Evolutionary conservation across 768 basidiomycete genomes (phyloP).

Genomic region (Lactarius hengduanensis): DNA sequence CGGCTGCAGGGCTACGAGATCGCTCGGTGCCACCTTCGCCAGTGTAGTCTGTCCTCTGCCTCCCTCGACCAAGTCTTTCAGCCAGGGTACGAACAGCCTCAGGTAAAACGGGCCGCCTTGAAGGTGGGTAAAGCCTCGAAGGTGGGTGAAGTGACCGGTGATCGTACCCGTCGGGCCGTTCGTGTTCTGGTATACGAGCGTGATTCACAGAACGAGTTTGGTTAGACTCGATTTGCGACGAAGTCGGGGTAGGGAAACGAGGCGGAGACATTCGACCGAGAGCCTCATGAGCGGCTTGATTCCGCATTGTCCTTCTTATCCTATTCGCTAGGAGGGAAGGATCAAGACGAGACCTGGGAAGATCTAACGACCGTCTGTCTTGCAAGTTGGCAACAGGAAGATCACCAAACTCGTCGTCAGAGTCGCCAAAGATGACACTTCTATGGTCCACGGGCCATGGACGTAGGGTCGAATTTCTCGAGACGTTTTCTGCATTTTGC

Average conservation of each 20-base stretch:
- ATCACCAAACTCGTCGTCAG: conserved; percentile 22
- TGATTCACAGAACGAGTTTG: background rate
- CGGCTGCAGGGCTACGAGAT: conserved; percentile 20
- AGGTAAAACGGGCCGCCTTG: conserved; percentile 18
- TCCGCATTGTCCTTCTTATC: conserved; percentile 19
- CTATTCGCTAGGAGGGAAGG: conserved; percentile 20
- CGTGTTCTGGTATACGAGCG: conserved; percentile 19
- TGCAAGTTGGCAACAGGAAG: conserved; percentile 7
- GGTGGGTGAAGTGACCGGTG: conserved; percentile 10
- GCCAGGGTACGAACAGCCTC: conserved; percentile 18
- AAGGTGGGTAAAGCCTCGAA: conserved; percentile 12
- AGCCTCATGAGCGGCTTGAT: background rate
- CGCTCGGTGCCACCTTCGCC: conserved; percentile 11
- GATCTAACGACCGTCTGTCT: conserved; percentile 18
- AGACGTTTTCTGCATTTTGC: conserved; percentile 8
- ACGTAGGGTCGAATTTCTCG: conserved; percentile 12
- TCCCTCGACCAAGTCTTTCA: conserved; percentile 22
- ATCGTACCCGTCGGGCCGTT: conserved; percentile 14
- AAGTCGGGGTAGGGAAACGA: background rate
- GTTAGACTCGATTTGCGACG: conserved; percentile 8
- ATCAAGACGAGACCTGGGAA: conserved; percentile 17
- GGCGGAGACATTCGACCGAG: conserved; percentile 15
- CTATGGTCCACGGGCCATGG: conserved; percentile 14
- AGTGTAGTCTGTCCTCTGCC: conserved; percentile 13
- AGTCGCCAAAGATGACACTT: conserved; percentile 5